A percentile compares a stretch with the other conserved stretches of the same genome.
phyloP scores from a whole-genome alignment of 1,139 yeast species.

The Yamadazyma jaroonii region DNA sequence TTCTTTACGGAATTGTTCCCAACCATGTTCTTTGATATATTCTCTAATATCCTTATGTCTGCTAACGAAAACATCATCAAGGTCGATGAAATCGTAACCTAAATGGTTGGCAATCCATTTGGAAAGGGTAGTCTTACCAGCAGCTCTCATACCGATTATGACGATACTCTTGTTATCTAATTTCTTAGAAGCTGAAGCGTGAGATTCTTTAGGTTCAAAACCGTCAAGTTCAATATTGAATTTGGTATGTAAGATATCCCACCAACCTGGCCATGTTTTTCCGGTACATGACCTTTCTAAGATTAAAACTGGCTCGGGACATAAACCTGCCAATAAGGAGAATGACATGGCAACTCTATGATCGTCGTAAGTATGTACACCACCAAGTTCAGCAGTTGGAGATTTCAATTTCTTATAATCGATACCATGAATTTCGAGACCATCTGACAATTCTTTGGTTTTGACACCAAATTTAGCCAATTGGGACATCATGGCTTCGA shows the following conservation, averaged over 20 bases:
- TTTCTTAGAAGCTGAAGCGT: neutral
- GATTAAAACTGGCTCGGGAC: slow-evolving; percentile 60
- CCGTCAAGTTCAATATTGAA: slow-evolving; percentile 72
- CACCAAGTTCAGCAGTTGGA: slow-evolving; percentile 48
- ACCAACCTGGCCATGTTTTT: slow-evolving; percentile 99
- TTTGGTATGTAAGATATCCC: slow-evolving; percentile 82
- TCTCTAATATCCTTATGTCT: slow-evolving; percentile 60
- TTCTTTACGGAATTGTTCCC: slow-evolving; percentile 78
- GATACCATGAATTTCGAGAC: slow-evolving; percentile 80
- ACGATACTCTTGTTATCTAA: slow-evolving; percentile 55
- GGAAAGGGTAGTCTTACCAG: slow-evolving; percentile 90
- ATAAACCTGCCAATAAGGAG: slow-evolving; percentile 70
- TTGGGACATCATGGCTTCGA: slow-evolving; percentile 89
- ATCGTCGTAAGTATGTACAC: slow-evolving; percentile 83
- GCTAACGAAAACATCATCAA: slow-evolving; percentile 70
- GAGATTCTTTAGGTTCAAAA: slow-evolving; percentile 39
- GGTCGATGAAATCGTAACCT: slow-evolving; percentile 73
- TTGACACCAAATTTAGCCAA: slow-evolving; percentile 86
- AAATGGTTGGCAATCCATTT: slow-evolving; percentile 72
- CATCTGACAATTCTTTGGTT: slow-evolving; percentile 86
- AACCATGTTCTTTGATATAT: slow-evolving; percentile 66
- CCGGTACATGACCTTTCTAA: slow-evolving; percentile 91
- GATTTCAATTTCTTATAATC: slow-evolving; percentile 43
- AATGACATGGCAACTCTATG: slow-evolving; percentile 99
- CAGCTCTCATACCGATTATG: slow-evolving; percentile 97